Conservation (phyloP, 2,329 filamentous ascomycete species). For the Mycosphaerella sp. region DNA sequence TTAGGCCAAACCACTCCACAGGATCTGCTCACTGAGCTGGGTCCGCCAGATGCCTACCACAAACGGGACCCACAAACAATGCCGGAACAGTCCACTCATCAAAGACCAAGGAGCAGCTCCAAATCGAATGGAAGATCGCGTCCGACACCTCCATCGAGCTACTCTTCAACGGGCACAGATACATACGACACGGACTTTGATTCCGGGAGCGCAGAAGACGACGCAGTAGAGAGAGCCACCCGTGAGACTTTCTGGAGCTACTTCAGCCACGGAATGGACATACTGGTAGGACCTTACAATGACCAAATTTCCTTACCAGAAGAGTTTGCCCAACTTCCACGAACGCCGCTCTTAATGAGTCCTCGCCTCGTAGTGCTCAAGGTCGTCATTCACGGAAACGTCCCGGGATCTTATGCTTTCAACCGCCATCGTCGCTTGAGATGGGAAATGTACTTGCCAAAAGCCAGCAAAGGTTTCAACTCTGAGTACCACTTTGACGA, state of each 20-base stretch:
- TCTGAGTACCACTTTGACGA: slow-evolving; percentile 72
- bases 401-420: slow-evolving; percentile 93
- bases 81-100: slow-evolving; percentile 18
- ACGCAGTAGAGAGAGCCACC: slow-evolving; percentile 52
- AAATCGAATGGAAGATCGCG: slow-evolving; percentile 25
- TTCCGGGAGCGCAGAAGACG: slow-evolving; percentile 48
- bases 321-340: slow-evolving; percentile 4
- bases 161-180: slow-evolving; percentile 39
- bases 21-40: slow-evolving; percentile 82
- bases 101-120: slow-evolving; percentile 25
- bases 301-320: slow-evolving; percentile 17
- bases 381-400: slow-evolving; percentile 86
- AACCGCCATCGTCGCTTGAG: slow-evolving; percentile 86
- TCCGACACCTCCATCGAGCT: slow-evolving; percentile 34
- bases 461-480: slow-evolving; percentile 46
- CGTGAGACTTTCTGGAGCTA: slow-evolving; percentile 86
- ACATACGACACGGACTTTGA: slow-evolving; percentile 43
- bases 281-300: slow-evolving; percentile 75
- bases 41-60: slow-evolving; percentile 90
- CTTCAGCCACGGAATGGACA: slow-evolving; percentile 90
- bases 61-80: slow-evolving; percentile 25
- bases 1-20: slow-evolving; percentile 87
- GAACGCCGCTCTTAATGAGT: slow-evolving; percentile 24
- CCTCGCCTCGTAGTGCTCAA: slow-evolving; percentile 75
- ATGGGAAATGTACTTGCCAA: slow-evolving; percentile 59